These are phyloP conservation scores for Priceomyces melissophilus DNA, from an alignment of 805 yeast species.

Conservation along the genomic window DNA sequence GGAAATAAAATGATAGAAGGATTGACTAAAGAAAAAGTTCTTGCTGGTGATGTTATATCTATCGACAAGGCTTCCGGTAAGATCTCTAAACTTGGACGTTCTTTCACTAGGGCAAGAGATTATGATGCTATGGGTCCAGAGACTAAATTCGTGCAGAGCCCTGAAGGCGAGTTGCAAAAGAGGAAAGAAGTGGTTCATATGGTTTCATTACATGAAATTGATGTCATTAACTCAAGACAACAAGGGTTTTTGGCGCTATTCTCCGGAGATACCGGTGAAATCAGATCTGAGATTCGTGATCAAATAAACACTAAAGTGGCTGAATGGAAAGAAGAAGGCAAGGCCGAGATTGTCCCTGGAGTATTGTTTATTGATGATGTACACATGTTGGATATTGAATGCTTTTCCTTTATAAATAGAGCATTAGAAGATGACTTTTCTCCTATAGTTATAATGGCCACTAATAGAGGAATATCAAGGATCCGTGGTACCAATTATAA, in stretches of 20 bases:
- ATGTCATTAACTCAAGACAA: slow-evolving; percentile 94
- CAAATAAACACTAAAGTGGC: slow-evolving; percentile 96
- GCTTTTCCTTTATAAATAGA: slow-evolving; percentile 91
- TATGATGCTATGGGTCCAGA: slow-evolving; percentile 99
- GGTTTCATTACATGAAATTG: slow-evolving; percentile 96
- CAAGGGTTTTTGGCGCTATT: slow-evolving; percentile 96
- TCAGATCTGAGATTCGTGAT: slow-evolving; percentile 89
- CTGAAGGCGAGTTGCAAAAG: slow-evolving; percentile 97
- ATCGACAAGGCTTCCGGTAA: slow-evolving; percentile 95
- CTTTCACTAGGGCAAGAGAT: slow-evolving; percentile 93
- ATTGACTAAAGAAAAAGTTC: slow-evolving; percentile 87
- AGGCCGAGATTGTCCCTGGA: slow-evolving; percentile 97
- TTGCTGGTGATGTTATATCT: slow-evolving; percentile 95
- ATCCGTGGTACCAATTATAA: slow-evolving; percentile 92
- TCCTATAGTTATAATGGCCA: slow-evolving; percentile 97
- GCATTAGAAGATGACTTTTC: slow-evolving; percentile 96
- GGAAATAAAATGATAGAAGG: slow-evolving; percentile 95
- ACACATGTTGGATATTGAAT: slow-evolving; percentile 96
- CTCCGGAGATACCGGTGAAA: slow-evolving; percentile 97
- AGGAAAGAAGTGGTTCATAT: slow-evolving; percentile 95
- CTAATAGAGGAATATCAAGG: slow-evolving; percentile 91
- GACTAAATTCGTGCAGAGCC: slow-evolving; percentile 95
- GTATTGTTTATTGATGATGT: slow-evolving; percentile 97
- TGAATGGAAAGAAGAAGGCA: slow-evolving; percentile 98
- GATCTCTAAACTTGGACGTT: slow-evolving; percentile 90